Base-by-base conservation (phyloP, 768 basidiomycete genomes). In the Leucocoprinus leucothites region DNA sequence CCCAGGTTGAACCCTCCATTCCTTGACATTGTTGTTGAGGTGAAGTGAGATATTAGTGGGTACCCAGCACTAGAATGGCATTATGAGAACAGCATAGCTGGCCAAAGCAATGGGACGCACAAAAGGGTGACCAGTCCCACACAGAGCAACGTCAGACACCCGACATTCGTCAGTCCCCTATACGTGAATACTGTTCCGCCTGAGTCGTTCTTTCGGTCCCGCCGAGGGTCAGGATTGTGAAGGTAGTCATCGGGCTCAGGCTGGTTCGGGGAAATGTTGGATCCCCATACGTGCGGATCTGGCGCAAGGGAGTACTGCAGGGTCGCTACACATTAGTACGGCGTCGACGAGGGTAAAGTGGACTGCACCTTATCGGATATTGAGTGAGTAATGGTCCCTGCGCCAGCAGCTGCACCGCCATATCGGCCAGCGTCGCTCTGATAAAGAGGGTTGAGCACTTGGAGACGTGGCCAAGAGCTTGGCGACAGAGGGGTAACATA, bases 221-320 rank as follows among this genome's bases (percentile, higher is more conserved):
- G 76, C 34, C 76, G 76, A 9, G 86, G 85, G 63, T 87, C 85
- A 2, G 86, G 85, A 60, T 86, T 86, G 65, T 89, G 87, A n/a
- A 89, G 77, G 53, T 78, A 78, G 66, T 89, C 87, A 57, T 89
- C 87, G 14, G 80, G 71, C 65, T 89, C 87, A 3, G 74, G 66
- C 51, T 78, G 71, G 57, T 75, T 76, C 36, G 77, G 77, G 6
- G 81, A 82, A 56, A 87, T 69, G 60, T 86, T 80, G 31, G 86
- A 80, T 1, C 86, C 87, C 89, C 89, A 91, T 0, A 76, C 80
- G 13, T 77, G 70, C 2, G 89, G 89, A 68, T 90, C 87, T 1
- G 87, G 81, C 5, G 87, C 82, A 19, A 90, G 79, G 14, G 87
- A 87, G 64, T 82, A 90, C 87, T 91, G 43, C 8, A 45, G n/a